Base-by-base conservation (phyloP, 2,329 filamentous ascomycete genomes). In the Fusarium solani-melongenae region DNA sequence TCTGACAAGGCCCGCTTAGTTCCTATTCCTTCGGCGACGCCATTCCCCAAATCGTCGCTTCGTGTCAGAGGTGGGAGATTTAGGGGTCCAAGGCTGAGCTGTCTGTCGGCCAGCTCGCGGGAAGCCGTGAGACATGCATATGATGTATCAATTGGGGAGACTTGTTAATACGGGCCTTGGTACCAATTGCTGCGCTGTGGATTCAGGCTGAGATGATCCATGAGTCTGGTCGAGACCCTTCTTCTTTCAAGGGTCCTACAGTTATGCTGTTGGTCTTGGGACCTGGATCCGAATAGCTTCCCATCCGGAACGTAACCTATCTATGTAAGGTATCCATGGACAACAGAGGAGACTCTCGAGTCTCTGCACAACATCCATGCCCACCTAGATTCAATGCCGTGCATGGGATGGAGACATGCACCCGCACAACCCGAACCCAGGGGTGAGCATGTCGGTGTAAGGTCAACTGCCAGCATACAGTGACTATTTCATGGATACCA, bases 1-100 rank as follows among this genome's bases (percentile, higher is more conserved):
- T 72, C 62, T 73, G 66, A 67, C 70, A 55, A 70, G 33, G 39
- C 12, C 12, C 62, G n/a, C 62, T 62, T 62, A 73, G 49, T 17
- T 65, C 62, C 41, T n/a, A 66, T 59, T 22, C 17, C 22, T 38
- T 24, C 44, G 57, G 44, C 24, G 24, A 27, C 44, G 9, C 44
- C 44, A 49, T 27, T 61, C 38, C 59, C 20, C n/a, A 36, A 62
- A 22, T 27, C 6, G 59, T 51, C 15, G 31, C 59, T 33, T 51
- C 59, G 31, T 34, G 39, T 62, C 39, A 41, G 39, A 22, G n/a
- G 29, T 24, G 10, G 14, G 24, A 20, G 31, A 31, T 22, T 62
- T 62, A 62, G 29, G 39, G 58, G 59, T 38, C 44, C 41, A 62
- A 49, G 29, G 22, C 34, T 60, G 24, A 27, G 44, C 44, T 49